Percentiles rank a stretch among this genome's conserved stretches.
Evolutionary conservation across 2,329 filamentous ascomycete species (phyloP).

Genomic region (Acrocalymma vagum): DNA sequence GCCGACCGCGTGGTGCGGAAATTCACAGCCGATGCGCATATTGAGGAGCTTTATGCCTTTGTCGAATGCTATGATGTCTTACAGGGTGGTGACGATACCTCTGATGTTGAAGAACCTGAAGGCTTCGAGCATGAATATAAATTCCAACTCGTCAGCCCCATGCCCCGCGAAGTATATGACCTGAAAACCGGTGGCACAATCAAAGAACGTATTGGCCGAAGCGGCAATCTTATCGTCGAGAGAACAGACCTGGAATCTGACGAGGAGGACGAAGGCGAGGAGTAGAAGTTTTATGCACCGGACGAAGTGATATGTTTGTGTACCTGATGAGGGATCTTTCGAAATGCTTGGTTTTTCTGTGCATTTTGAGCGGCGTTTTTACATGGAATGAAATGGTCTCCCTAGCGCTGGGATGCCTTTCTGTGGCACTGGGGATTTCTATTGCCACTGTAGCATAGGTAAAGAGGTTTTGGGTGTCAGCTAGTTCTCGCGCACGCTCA

Average conservation of each 20-base stretch:
- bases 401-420: no score
- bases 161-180: slow-evolving; percentile 84
- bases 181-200: slow-evolving; percentile 72
- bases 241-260: slow-evolving; percentile 66
- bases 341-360: no score
- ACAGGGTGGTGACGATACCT: slow-evolving; percentile 48
- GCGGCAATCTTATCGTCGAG: slow-evolving; percentile 91
- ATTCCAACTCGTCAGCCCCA: slow-evolving; percentile 85
- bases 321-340: background rate
- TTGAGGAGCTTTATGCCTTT: slow-evolving; percentile 95
- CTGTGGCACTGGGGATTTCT: no score
- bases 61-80: slow-evolving; percentile 86
- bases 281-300: no score
- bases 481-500: no score
- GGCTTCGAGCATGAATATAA: slow-evolving; percentile 81
- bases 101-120: slow-evolving; percentile 62
- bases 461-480: no score
- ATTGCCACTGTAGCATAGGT: no score
- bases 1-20: slow-evolving; percentile 79
- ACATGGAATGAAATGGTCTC: background rate
- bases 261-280: slow-evolving; percentile 51
- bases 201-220: slow-evolving; percentile 77
- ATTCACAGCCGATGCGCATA: slow-evolving; percentile 72
- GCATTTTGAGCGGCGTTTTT: background rate
- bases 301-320: no score